Evolutionary conservation across 2,329 filamentous ascomycete species (phyloP), one percentile per base, ranked within the genome.

Genomic region (Colletotrichum magnum): DNA sequence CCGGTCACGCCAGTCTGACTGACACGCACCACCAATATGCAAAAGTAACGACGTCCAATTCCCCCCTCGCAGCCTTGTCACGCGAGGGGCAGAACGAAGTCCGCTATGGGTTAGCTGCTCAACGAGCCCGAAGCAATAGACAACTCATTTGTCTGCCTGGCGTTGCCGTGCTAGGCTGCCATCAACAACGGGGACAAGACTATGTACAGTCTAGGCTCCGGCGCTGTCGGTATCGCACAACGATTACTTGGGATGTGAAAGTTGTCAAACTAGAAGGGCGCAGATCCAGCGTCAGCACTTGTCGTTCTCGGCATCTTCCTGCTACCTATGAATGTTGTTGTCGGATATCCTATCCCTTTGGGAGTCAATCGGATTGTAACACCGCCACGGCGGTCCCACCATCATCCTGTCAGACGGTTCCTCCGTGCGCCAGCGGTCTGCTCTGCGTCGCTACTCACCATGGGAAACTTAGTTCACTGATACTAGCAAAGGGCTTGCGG

Each of bases 331-430:
- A 21, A 18, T 21, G 7, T 6, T 32, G 18, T 43, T 45, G 18
- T 15, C 32, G 32, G 32, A 10, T 36, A 36, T 36, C 32, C 32
- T 36, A 36, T 36, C 32, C 32, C 32, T 6, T 36, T 36, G 32
- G 32, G 32, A 36, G 10, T 10, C 32, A 36, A 36, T 10, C 32
- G 32, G 21, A 54, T n/a, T 18, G 21, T 52, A 47, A 62, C 39
- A 62, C 50, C 36, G 58, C 58, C 50, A 45, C 39, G 36, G 36
- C 58, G 32, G 59, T 62, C 39, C 48, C 48, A 54, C 59, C 50
- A 54, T 45, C 26, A 43, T 21, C 45, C 24, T 26, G 32, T 15
- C 18, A 12, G 47, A 41, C 16, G 45, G 52, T 60, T 47, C 58
- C 51, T 52, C 47, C 58, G 57, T 26, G 43, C 45, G n/a, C 56